Evolutionary conservation across 495 filamentous ascomycete species (phyloP), one percentile per base, ranked within the genome.

Genomic region (Cercophora newfieldiana): DNA sequence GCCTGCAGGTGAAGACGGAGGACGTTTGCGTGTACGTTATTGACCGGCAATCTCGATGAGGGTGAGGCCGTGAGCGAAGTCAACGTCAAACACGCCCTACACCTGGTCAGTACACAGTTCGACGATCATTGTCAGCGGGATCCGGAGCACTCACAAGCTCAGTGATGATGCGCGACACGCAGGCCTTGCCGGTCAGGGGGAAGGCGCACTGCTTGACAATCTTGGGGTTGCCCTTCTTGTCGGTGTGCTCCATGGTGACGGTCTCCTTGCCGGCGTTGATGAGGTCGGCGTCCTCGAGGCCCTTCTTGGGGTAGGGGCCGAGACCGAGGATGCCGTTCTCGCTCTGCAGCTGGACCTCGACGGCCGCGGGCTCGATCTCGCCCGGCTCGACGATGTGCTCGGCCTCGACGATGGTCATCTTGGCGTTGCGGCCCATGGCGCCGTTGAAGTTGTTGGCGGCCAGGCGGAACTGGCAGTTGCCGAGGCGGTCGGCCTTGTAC

Each of bases 201-300:
- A 97, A 94, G 47, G 89, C 88, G 81, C 94, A 97, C 78, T 93
- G 89, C 82, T 92, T 91, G 71, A 97, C 83, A 75, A 97, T 94
- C 89, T 97, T 97, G 61, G 91, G 83, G 71, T 89, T 90, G 59
- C 93, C 93, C 82, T 95, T 92, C 87, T 93, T 94, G 71, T 96
- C 93, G 4, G 90, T 92, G 81, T 97, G 93, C 78, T 97, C 93
- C 92, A 95, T 97, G 6, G 92, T 95, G 10, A 97, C 92, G 1
- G 93, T 97, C 78, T 97, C 93, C 79, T 97, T 97, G 47, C 93
- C 94, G 21, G 93, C 93, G 67, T 97, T 97, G 83, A 97, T 95
- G 21, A 97, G 85, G 78, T 97, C 93, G 1, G 94, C 81, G 70
- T 97, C 93, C 74, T 96, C 92, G 71, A 88, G 73, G 16, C 91